phyloP scores from a whole-genome alignment of 768 basidiomycete genomes.

The Pleurotus cornucopiae region DNA sequence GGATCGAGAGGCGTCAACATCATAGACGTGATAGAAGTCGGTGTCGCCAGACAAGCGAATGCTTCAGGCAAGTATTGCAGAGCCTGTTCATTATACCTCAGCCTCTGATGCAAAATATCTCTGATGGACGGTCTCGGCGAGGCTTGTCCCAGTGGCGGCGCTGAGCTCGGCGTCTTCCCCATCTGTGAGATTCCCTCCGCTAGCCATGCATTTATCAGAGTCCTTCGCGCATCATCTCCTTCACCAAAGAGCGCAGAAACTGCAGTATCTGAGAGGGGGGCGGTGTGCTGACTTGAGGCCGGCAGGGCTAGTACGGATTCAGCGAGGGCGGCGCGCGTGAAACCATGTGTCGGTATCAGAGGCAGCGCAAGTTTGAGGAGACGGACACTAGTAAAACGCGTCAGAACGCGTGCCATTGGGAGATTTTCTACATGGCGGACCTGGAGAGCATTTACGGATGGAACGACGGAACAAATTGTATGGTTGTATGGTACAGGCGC shows the following conservation, averaged over 20 bases:
- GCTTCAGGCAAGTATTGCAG: constrained; percentile 72
- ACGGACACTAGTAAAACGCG: constrained; percentile 10
- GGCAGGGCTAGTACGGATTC: constrained; percentile 58
- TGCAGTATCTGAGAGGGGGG: constrained; percentile 66
- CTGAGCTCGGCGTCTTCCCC: constrained; percentile 15
- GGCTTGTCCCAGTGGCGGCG: not conserved
- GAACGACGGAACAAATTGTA: too few species aligned
- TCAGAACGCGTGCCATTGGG: too few species aligned
- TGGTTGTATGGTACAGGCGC: too few species aligned
- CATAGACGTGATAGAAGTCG: constrained; percentile 22
- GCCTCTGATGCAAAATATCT: constrained; percentile 49
- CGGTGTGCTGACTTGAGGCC: constrained; percentile 31
- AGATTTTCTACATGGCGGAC: not conserved
- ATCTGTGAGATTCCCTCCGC: constrained; percentile 59
- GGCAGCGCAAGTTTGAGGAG: constrained; percentile 62
- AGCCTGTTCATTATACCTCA: constrained; percentile 67
- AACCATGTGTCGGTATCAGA: constrained; percentile 63
- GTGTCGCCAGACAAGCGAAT: constrained; percentile 62
- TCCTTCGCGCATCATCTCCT: constrained; percentile 61
- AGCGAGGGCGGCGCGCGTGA: constrained; percentile 68
- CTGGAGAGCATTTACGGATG: not conserved
- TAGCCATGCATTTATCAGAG: constrained; percentile 71
- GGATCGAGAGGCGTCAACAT: constrained; percentile 54
- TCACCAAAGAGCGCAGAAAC: constrained; percentile 71
- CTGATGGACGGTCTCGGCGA: constrained; percentile 29